A percentile compares a stretch with the other conserved stretches of the same genome.
phyloP scores from a whole-genome alignment of 164 flowering plant species.

The Chloranthus sessilifolius region DNA sequence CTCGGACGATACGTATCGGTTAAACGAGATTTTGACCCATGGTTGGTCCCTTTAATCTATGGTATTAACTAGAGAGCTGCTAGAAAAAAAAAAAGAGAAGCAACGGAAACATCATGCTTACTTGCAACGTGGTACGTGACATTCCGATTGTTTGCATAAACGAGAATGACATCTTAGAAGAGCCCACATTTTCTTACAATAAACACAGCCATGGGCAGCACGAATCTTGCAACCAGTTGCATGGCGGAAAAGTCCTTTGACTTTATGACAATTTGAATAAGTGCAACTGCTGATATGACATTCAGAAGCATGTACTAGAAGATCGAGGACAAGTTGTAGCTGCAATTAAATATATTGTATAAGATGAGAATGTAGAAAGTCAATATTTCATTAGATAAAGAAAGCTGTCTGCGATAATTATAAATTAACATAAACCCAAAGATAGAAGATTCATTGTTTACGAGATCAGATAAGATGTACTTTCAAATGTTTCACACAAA shows the following conservation, averaged over 20 bases:
- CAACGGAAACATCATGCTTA: too few species aligned
- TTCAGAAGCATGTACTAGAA: conserved; percentile 26
- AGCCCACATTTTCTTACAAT: conserved; percentile 26
- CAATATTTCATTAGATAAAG: too few species aligned
- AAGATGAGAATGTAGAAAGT: too few species aligned
- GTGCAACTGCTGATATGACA: conserved; percentile 15
- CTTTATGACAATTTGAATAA: conserved; percentile 22
- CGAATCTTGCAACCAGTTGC: conserved; percentile 18
- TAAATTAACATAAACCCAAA: too few species aligned
- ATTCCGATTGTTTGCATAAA: conserved; percentile 20
- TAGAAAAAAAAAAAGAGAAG: too few species aligned
- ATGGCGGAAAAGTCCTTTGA: conserved; percentile 25
- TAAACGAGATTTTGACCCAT: too few species aligned
- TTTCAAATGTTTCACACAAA: too few species aligned
- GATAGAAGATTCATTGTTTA: too few species aligned
- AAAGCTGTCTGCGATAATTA: too few species aligned
- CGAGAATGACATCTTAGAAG: conserved; percentile 26
- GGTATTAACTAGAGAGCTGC: neutral
- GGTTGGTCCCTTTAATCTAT: neutral
- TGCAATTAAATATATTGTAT: conserved; percentile 6
- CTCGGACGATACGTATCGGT: too few species aligned
- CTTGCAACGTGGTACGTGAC: conserved; percentile 30
- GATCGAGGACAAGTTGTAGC: conserved; percentile 24
- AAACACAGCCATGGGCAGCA: conserved; percentile 19
- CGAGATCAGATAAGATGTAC: too few species aligned